Conservation (phyloP, 78 protist genomes). For the Dictyostelium citrinum region DNA sequence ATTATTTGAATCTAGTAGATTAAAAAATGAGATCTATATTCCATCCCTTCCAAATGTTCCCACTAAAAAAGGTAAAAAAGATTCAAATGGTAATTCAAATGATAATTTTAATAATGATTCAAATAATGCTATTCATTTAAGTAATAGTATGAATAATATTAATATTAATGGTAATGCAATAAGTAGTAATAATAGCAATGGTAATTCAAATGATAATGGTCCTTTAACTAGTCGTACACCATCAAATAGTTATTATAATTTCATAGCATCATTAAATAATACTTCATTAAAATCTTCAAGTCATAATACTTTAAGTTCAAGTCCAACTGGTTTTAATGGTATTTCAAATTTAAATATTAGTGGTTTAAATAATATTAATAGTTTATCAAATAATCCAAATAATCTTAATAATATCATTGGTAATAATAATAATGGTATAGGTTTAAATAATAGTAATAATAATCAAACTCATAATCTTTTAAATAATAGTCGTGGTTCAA, state of each 20-base stretch:
- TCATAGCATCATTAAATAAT: background rate
- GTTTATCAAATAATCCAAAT: background rate
- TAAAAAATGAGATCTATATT: background rate
- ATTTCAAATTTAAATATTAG: background rate
- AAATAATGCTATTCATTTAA: background rate
- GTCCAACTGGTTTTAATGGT: background rate
- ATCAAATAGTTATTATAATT: background rate
- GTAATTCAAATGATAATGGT: background rate
- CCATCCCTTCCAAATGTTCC: slow-evolving; percentile 2
- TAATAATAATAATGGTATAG: background rate
- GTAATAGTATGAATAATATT: background rate
- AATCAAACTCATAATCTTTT: background rate
- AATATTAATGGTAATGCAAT: background rate
- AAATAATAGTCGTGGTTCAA: background rate
- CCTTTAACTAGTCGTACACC: background rate
- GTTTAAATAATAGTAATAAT: background rate
- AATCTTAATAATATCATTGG: background rate
- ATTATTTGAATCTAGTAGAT: slow-evolving; percentile 10
- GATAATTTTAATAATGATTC: background rate
- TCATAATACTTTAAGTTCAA: background rate
- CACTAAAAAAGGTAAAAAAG: too few species aligned
- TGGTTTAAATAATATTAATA: background rate
- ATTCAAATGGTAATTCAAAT: background rate
- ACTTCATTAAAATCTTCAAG: background rate
- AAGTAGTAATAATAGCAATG: background rate